Base-by-base conservation (phyloP, 495 filamentous ascomycete genomes). In the Podospora australis region DNA sequence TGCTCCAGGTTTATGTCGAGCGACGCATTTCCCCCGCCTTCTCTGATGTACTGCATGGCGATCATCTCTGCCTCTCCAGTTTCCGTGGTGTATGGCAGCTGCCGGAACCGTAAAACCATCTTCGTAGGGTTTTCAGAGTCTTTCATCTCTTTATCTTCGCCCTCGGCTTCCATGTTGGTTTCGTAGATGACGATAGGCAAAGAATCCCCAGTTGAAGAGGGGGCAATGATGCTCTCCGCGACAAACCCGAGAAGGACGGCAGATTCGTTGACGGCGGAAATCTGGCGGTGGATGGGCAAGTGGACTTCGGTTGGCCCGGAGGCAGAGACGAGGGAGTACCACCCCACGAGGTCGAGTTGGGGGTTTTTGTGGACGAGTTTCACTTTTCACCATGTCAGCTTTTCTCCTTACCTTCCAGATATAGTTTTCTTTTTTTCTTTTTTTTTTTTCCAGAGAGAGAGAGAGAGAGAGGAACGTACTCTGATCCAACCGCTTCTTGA, bases 11-110 rank as follows among this genome's bases (percentile, higher is more conserved):
- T 56, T 2, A 55, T 50, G 30, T 79, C 71, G 2, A 80, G 78
- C 11, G 82, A 78, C 13, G 91, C 92, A 56, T 87, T 90, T 1
- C 82, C 85, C 21, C 83, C 87, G 20, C 83, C 84, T 39, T 83
- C 78, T 1, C 90, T 90, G 23, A 98, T 85, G 49, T 87, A 91
- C 56, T 97, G 87, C 55, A 98, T 83, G 30, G 82, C 81, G 56
- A 99, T 96, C 90, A 97, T 96, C 70, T 99, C 94, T 6, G 92
- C 86, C 65, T 97, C 89, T 13, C 86, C 87, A 0, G 89, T 96
- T 64, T 99, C 92, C 14, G 96, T 81, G 0, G 82, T 79, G 63
- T 91, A 96, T 14, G 84, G 82, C 24, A 96, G 64, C 60, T 91
- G 87, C 20, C 85, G 78, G 69, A 96, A 97, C 50, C 78, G 80